Conservation (phyloP, 495 filamentous ascomycete genomes). For the Hypoxylon cercidicola region DNA sequence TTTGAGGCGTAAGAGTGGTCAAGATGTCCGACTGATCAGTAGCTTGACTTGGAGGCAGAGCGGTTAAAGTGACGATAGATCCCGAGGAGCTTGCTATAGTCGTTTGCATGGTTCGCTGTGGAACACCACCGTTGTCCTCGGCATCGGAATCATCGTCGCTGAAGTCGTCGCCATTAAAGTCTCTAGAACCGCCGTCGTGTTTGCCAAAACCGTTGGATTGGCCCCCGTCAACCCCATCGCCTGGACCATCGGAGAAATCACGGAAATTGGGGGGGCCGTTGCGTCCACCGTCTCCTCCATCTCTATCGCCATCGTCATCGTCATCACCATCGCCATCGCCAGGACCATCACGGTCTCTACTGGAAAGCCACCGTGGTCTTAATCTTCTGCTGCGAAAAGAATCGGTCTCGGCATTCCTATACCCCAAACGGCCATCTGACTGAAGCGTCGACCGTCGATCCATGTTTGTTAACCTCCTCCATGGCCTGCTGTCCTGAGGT, state of each 20-base stretch:
- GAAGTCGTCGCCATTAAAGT: conserved; percentile 6
- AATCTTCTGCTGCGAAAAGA: conserved; percentile 4
- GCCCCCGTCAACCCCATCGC: conserved; percentile 13
- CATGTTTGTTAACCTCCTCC: conserved; percentile 27
- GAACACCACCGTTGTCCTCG: conserved; percentile 14
- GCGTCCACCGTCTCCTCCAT: conserved; percentile 3
- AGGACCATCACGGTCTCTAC: conserved; percentile 16
- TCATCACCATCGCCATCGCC: no score
- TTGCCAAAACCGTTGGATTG: no score
- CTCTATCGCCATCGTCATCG: neutral
- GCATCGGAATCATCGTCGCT: conserved; percentile 10
- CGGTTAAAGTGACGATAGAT: conserved; percentile 27
- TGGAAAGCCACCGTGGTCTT: conserved; percentile 8
- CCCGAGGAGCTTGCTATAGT: conserved; percentile 21
- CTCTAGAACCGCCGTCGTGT: conserved; percentile 19
- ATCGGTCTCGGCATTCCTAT: neutral
- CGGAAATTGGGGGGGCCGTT: conserved; percentile 1
- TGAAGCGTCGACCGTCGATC: conserved; percentile 26
- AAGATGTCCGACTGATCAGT: conserved; percentile 1
- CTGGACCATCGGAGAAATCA: conserved; percentile 2
- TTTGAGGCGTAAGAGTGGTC: conserved; percentile 5
- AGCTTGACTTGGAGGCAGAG: conserved; percentile 23
- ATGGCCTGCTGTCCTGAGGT: conserved; percentile 24
- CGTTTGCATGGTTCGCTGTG: conserved; percentile 17
- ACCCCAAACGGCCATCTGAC: conserved; percentile 4